Base-by-base conservation (phyloP, 768 basidiomycete species). In the Serendipita indica region DNA sequence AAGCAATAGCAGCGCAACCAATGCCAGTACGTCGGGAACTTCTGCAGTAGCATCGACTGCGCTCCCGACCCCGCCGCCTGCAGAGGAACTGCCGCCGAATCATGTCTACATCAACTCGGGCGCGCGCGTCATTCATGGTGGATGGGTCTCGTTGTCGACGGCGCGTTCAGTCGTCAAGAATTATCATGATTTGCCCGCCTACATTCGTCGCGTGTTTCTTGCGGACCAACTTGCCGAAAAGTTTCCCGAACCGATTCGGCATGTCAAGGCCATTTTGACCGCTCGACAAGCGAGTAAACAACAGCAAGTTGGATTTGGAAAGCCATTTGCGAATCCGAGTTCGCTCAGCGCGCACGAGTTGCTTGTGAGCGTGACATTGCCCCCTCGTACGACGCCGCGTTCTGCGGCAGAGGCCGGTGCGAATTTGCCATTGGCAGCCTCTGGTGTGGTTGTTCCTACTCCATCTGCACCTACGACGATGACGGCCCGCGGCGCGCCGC, bases 61-160 rank as follows among this genome's bases (percentile, higher is more conserved):
- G 37, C 67, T 72, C 65, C 69, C 65, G 62, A 73, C 18, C 35
- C 57, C 25, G 39, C 57, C 18, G 27, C 3, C 32, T 13, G 20
- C 46, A 58, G 30, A 52, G 33, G 57, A 33, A 54, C 73, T 75
- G 13, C 71, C 72, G 5, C 76, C 77, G 57, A 78, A 79, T 43
- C 60, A 57, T 16, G 74, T 75, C 5, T 68, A 73, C 2, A 73
- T 86, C 3, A 71, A 71, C 7, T 77, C 77, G 60, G 78, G 81
- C 3, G 79, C 78, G 13, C 67, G 74, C 10, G 67, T 72, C 25
- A 74, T 86, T 12, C 71, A 71, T 32, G 86, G 86, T 2, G 78
- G 77, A 0, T 88, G 86, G 86, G 81, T 80, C 0, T 80, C 85
- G n/a, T 74, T 86, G 28, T 63, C 69, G 28, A 73, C 72, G 3